phyloP scores from a whole-genome alignment of 495 filamentous ascomycete genomes.

The Talaromyces thailandensis region DNA sequence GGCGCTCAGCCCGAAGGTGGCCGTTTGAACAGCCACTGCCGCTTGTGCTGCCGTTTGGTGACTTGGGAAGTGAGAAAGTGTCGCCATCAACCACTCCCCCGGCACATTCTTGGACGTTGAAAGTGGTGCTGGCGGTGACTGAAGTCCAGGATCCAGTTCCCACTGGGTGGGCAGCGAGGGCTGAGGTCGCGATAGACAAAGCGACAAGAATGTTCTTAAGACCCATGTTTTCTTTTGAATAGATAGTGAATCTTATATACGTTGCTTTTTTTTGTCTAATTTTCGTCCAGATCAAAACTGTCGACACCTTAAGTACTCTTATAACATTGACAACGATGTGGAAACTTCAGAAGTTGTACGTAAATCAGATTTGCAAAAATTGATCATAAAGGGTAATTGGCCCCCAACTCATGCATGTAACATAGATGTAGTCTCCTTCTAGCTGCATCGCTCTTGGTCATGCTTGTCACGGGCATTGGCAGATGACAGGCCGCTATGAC shows the following conservation, averaged over 20 bases:
- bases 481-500: background rate
- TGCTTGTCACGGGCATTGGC: background rate
- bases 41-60: background rate
- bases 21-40: slow-evolving; percentile 3
- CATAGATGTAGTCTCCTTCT: background rate
- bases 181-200: background rate
- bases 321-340: background rate
- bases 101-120: background rate
- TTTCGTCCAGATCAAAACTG: background rate
- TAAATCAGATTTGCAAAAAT: background rate
- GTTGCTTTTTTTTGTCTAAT: background rate
- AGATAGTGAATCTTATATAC: background rate
- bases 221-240: background rate
- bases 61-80: background rate
- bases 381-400: background rate
- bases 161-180: background rate
- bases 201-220: background rate
- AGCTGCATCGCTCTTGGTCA: background rate
- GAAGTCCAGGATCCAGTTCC: background rate
- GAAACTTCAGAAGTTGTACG: background rate
- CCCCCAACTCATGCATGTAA: background rate
- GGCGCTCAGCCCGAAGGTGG: slow-evolving; percentile 1
- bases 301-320: background rate
- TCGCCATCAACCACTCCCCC: background rate
- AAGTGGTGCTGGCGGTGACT: background rate